Base-by-base conservation (phyloP, 2,329 filamentous ascomycete species). In the Fusarium sp. region DNA sequence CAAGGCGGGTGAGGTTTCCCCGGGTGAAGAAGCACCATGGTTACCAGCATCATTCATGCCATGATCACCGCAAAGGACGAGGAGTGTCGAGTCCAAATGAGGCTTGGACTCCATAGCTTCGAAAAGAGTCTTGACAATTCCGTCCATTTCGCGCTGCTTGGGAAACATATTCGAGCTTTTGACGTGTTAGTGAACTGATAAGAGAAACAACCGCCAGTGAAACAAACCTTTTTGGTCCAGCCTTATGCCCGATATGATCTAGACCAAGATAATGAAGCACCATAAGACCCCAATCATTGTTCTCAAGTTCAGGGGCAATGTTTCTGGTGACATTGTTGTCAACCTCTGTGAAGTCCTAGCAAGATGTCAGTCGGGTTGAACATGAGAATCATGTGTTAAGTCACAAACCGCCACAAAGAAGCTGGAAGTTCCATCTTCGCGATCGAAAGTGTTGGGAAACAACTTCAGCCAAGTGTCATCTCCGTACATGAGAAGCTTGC, bases 21-120 rank as follows among this genome's bases (percentile, higher is more conserved):
- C 96, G 3, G 94, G 90, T 1, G 95, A 95, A 15, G 96, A 98
- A 43, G 96, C 96, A 35, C 96, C 96, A 80, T 99, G 96, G 75
- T 98, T 98, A 5, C 96, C 96, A 25, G 94, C 96, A 77, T 98
- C 96, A 76, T 98, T 99, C 96, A 99, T 99, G n/a, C 96, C 96
- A 80, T 99, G 96, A 78, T 99, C 97, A 63, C 96, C 96, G 64
- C 92, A 94, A 11, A 99, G 84, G 6, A 99, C 91, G 50, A 99
- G 88, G 4, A 99, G 84, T 0, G 96, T 95, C 9, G 93, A 93
- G 37, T 89, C 80, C 2, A 98, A 89, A 81, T 97, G 92, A 3
- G 88, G 80, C 63, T 93, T 84, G 8, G 87, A 87, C 78, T 93
- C 88, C 73, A 99, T 93, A 11, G 94, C 92, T 18, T 87, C 85